Evolutionary conservation across 306 rosid genomes (phyloP), one percentile per base, ranked within the genome.

Genomic region (Rosa lucieae): DNA sequence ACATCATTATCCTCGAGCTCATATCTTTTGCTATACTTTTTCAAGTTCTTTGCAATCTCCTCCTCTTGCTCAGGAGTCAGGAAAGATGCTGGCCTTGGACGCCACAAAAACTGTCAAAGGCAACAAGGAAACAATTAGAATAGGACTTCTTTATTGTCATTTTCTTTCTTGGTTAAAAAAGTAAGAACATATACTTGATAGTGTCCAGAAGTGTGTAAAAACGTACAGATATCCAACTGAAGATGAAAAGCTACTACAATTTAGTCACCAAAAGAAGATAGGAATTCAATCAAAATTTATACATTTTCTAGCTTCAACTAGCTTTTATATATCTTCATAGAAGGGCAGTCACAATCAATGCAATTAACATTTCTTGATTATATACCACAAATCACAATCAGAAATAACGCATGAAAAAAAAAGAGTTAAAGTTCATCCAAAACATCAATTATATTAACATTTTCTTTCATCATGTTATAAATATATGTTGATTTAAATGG

Each of bases 1-100:
- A 92, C 98, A 37, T 94, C 98, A 76, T 87, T 97, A 77, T 94
- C 97, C 78, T 92, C 98, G 0, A 93, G 94, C 85, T 94, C 98
- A 0, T 94, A 94, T 78, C 91, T 92, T 92, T 92, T 92, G 72
- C 97, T 94, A 72, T 94, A 94, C 87, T 90, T 94, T 86, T 90
- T 94, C 86, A 94, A 83, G 85, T 89, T 94, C 90, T 88, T 94
- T 0, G 88, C 90, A 20, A 94, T 90, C 85, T 94, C 98, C 75
- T 94, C 97, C 83, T 94, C 98, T 66, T 94, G 92, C 88, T 94
- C 98, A 0, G 92, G 76, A 74, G 85, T 88, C 83, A 94, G 69
- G 86, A 89, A 84, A 26, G 97, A 81, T 37, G 90, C 88, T 13
- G 97, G 97, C 85, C 98, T 90, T 56, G 98, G 97, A 21, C 97